Evolutionary conservation across 192 early-diverging fungal species (phyloP).

Genomic region (Mortierella antarctica): DNA sequence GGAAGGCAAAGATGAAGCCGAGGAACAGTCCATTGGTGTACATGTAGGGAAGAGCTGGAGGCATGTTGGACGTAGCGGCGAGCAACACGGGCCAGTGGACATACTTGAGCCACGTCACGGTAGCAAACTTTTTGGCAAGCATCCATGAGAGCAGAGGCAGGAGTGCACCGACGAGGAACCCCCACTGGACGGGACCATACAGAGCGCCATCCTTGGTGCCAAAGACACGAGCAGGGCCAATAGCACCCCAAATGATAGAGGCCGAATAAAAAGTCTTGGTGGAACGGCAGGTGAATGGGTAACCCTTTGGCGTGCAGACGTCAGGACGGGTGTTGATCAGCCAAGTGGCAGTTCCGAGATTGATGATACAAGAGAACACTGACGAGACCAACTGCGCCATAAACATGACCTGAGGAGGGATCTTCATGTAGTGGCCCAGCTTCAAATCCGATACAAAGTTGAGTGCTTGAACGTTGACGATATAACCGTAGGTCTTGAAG

Average conservation of each 20-base stretch:
- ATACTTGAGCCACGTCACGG: slow-evolving; percentile 43
- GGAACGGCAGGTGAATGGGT: slow-evolving; percentile 57
- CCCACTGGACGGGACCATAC: slow-evolving; percentile 44
- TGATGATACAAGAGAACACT: slow-evolving; percentile 63
- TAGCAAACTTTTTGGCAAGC: slow-evolving; percentile 60
- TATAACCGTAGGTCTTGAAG: slow-evolving; percentile 86
- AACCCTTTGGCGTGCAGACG: slow-evolving; percentile 50
- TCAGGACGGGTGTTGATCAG: slow-evolving; percentile 50
- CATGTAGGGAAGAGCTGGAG: slow-evolving; percentile 58
- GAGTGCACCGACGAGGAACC: slow-evolving; percentile 60
- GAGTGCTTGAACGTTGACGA: slow-evolving; percentile 76
- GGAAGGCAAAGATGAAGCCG: slow-evolving; percentile 63
- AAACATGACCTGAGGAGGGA: slow-evolving; percentile 71
- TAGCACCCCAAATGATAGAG: slow-evolving; percentile 78
- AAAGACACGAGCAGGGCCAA: slow-evolving; percentile 74
- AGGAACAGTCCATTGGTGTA: slow-evolving; percentile 56
- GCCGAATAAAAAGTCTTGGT: slow-evolving; percentile 68
- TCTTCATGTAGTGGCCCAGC: slow-evolving; percentile 79
- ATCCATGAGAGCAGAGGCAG: slow-evolving; percentile 64
- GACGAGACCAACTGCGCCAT: slow-evolving; percentile 63
- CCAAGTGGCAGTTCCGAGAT: slow-evolving; percentile 53
- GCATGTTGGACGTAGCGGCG: slow-evolving; percentile 58
- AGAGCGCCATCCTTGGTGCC: slow-evolving; percentile 29
- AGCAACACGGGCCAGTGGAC: slow-evolving; percentile 67
- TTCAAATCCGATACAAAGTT: slow-evolving; percentile 75